Evolutionary conservation across 331 rosid genomes (phyloP).

Genomic region (Arachis monticola): DNA sequence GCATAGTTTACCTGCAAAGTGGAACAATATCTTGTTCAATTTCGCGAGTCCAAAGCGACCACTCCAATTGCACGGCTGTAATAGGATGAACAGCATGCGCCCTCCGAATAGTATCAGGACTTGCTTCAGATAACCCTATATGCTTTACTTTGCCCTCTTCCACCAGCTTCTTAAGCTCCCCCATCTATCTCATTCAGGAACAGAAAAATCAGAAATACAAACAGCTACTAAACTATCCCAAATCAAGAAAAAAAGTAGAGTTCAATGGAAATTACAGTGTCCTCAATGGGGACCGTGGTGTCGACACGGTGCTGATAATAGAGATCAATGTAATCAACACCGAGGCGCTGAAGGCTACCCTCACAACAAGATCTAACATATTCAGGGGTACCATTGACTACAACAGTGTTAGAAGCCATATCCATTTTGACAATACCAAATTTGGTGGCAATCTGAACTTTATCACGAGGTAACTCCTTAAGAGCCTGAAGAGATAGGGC

Average conservation of each 20-base stretch:
- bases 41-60: slow-evolving; percentile 85
- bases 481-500: slow-evolving; percentile 50
- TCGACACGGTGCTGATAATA: slow-evolving; percentile 81
- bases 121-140: slow-evolving; percentile 73
- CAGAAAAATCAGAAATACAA: slow-evolving; percentile 6
- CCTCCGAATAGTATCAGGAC: slow-evolving; percentile 65
- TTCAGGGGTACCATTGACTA: slow-evolving; percentile 66
- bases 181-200: slow-evolving; percentile 47
- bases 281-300: slow-evolving; percentile 70
- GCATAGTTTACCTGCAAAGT: slow-evolving; percentile 55
- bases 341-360: slow-evolving; percentile 78
- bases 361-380: slow-evolving; percentile 78
- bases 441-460: slow-evolving; percentile 73
- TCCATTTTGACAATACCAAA: slow-evolving; percentile 58
- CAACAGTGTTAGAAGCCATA: slow-evolving; percentile 3
- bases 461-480: slow-evolving; percentile 71
- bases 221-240: background rate
- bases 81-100: slow-evolving; percentile 85
- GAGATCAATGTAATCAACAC: slow-evolving; percentile 74
- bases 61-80: slow-evolving; percentile 75
- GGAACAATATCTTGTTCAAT: slow-evolving; percentile 68
- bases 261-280: slow-evolving; percentile 52
- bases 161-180: slow-evolving; percentile 67
- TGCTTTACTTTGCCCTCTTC: slow-evolving; percentile 70
- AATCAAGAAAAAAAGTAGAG: slow-evolving; percentile 8